Percentiles rank a stretch among this genome's conserved stretches.
Evolutionary conservation across 208 protist genomes (phyloP).

Genomic region (Lotmaria passim): DNA sequence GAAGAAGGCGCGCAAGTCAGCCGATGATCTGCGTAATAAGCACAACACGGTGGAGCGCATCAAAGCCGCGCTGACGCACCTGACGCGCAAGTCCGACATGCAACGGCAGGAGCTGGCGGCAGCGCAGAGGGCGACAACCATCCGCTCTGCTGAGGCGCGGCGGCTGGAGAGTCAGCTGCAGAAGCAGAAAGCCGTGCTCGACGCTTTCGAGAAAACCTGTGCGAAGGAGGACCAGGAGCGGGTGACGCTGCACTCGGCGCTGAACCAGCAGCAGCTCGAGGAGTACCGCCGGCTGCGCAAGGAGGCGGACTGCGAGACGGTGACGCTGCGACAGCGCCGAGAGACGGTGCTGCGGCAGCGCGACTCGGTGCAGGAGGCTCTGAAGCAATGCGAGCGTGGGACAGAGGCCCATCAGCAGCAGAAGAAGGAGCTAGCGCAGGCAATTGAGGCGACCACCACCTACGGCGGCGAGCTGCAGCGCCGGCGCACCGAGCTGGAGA

Average conservation of each 20-base stretch:
- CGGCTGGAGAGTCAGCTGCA: constrained; percentile 69
- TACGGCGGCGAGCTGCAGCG: constrained; percentile 58
- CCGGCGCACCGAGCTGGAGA: constrained; percentile 58
- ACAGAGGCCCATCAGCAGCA: constrained; percentile 63
- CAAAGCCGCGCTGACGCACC: constrained; percentile 62
- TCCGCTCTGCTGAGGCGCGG: constrained; percentile 62
- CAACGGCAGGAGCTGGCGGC: constrained; percentile 57
- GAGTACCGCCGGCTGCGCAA: constrained; percentile 85
- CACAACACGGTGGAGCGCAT: constrained; percentile 73
- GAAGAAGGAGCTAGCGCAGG: constrained; percentile 47
- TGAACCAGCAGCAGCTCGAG: constrained; percentile 59
- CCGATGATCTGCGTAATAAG: constrained; percentile 70
- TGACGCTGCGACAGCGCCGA: constrained; percentile 76
- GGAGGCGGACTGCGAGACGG: constrained; percentile 85
- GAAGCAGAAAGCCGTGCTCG: constrained; percentile 68
- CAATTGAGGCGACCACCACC: constrained; percentile 37
- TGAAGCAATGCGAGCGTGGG: constrained; percentile 63
- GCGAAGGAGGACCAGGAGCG: constrained; percentile 60
- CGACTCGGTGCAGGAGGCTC: constrained; percentile 61
- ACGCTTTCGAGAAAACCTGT: constrained; percentile 64
- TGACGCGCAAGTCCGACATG: constrained; percentile 68
- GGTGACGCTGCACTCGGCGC: constrained; percentile 33
- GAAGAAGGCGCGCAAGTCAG: constrained; percentile 60
- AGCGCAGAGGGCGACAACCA: constrained; percentile 53
- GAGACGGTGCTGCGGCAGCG: constrained; percentile 71